Evolutionary conservation across 2,329 filamentous ascomycete species (phyloP), one percentile per base, ranked within the genome.

Genomic region (Fusarium fracticaudum): DNA sequence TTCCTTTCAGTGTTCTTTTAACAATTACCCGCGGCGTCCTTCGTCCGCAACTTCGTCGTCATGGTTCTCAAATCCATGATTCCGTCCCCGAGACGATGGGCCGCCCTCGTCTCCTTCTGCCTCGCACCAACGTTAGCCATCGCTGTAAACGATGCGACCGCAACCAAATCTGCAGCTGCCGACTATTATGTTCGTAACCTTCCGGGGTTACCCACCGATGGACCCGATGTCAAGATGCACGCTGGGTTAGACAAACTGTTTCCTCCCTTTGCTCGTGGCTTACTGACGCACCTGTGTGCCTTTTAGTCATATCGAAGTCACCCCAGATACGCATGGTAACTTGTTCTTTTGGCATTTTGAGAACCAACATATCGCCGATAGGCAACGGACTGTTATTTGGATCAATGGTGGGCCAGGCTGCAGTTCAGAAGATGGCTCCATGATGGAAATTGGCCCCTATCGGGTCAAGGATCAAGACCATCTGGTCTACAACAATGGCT

Each of bases 271-370:
- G 38, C 55, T 69, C 40, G 31, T 50, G 35, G 38, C 64, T 63
- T 38, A 65, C 78, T 80, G 76, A 79, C 75, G 68, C 71, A 63
- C 70, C 50, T 53, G 41, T 53, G 33, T 48, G 14, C 29, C 57
- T 40, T 64, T 12, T 81, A 98, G 95, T 62, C 96, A 99, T 85
- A 92, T 99, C 82, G 95, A 98, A 84, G 89, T 99, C 79, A 93
- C 91, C 40, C 90, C 93, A 26, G 91, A 94, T 75, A 90, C 93
- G 81, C 94, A 98, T 81, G 96, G 94, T 77, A 97, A 98, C 83
- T 85, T 99, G 24, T 99, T 98, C 87, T 99, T 99, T 87, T 99
- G 96, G 96, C 94, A 98, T 80, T 98, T 94, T 81, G 91, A 98
- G 81, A 98, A 98, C 81, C 90, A 94, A 76, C 96, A 99, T 82